Base-by-base conservation (phyloP, 495 filamentous ascomycete species). In the Aspergillus ellipticus region DNA sequence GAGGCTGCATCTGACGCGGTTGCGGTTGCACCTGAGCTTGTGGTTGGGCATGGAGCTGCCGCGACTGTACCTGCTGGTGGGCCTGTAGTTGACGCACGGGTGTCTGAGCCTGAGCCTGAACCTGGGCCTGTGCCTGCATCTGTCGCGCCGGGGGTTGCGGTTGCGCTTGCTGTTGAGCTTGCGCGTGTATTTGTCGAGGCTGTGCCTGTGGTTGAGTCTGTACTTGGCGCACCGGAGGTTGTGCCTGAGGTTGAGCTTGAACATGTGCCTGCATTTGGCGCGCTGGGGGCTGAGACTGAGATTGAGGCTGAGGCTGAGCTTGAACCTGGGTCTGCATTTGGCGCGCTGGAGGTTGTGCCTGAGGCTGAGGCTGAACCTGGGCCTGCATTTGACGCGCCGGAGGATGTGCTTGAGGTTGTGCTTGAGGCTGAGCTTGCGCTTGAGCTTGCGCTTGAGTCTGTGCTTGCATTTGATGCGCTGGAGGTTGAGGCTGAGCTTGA, bases 21-120 rank as follows among this genome's bases (percentile, higher is more conserved):
- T 61, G 62, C 16, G 49, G 49, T 39, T 59, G 62, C 26, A 52
- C 26, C 17, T 64, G 57, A 11, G 49, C 19, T 10, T 59, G 60
- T 7, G 52, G 57, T 24, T 57, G 57, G 11, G 48, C 43, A 17
- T 58, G 60, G 33, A 37, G 9, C 13, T 59, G 60, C 15, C 47
- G 47, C 7, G 48, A 16, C n/a, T 58, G 55, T 22, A 22, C 17
- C 50, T 62, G 59, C 6, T 21, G 17, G 17, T 55, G 55, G 22
- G 19, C 37, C 26, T 21, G 29, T 13, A 41, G n/a, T 3, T 28
- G 39, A 24, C 50, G 55, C 11, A 16, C 13, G 6, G 48, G 55
- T 21, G 31, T 19, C 10, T 55, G 53, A 9, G 49, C 48, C 20
- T 41, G 51, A 16, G 33, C 17, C 17, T 54, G 54, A 11, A 39